Conservation (phyloP, 2,329 filamentous ascomycete genomes). For the Sphaerostilbella broomeana region DNA sequence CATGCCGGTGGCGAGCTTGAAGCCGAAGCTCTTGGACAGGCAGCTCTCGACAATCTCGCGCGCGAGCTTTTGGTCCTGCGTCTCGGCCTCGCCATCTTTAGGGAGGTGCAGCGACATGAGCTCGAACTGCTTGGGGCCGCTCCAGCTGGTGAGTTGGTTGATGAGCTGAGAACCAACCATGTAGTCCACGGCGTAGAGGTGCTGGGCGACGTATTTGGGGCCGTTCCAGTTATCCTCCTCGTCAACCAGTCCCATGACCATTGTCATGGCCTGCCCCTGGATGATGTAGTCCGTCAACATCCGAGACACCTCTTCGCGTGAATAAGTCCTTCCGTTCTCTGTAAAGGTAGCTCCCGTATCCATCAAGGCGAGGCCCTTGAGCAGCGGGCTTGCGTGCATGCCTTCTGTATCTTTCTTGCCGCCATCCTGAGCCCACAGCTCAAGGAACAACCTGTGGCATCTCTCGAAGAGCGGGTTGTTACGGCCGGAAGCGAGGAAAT, state of each 20-base stretch:
- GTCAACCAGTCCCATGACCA: slow-evolving; percentile 47
- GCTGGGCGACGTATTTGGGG: slow-evolving; percentile 41
- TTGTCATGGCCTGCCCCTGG: slow-evolving; percentile 46
- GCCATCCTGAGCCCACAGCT: slow-evolving; percentile 39
- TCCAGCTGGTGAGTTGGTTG: slow-evolving; percentile 46
- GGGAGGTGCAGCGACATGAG: slow-evolving; percentile 36
- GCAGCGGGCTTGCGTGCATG: slow-evolving; percentile 41
- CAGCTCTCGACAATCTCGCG: slow-evolving; percentile 45
- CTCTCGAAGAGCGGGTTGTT: slow-evolving; percentile 40
- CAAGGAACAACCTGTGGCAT: slow-evolving; percentile 44
- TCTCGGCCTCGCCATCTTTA: slow-evolving; percentile 28
- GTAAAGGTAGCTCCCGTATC: slow-evolving; percentile 16
- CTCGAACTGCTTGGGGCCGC: slow-evolving; percentile 41
- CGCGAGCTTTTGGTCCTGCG: slow-evolving; percentile 39
- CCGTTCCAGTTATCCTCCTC: slow-evolving; percentile 47
- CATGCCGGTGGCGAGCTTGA: slow-evolving; percentile 50
- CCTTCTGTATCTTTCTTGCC: slow-evolving; percentile 44
- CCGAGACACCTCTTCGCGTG: slow-evolving; percentile 32
- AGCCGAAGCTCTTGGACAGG: slow-evolving; percentile 43
- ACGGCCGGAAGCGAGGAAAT: slow-evolving; percentile 36
- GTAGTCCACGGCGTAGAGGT: slow-evolving; percentile 44
- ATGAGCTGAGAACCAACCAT: slow-evolving; percentile 46
- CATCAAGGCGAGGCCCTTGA: slow-evolving; percentile 37
- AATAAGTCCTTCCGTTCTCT: slow-evolving; percentile 24
- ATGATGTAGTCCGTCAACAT: slow-evolving; percentile 51